Percentiles rank a stretch among this genome's conserved stretches.
Evolutionary conservation across 768 basidiomycete genomes (phyloP).

Genomic region (Rhizopogon vulgaris): DNA sequence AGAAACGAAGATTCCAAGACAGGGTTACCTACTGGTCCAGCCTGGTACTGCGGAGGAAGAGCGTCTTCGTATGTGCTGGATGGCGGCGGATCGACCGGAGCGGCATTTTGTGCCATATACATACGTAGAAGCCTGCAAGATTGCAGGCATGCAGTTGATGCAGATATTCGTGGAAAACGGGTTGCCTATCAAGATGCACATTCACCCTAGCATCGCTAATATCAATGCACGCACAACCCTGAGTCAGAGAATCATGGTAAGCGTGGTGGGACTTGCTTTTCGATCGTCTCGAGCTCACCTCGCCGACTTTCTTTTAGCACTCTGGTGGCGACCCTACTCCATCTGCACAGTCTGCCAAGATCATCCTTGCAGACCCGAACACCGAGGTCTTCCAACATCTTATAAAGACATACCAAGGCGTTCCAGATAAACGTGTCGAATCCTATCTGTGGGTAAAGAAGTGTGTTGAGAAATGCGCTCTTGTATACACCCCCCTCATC

Average conservation of each 20-base stretch:
- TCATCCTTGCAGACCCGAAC: slow-evolving; percentile 76
- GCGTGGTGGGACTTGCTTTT: slow-evolving; percentile 2
- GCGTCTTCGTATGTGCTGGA: slow-evolving; percentile 73
- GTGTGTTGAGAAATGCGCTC: slow-evolving; percentile 62
- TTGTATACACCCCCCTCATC: slow-evolving; percentile 67
- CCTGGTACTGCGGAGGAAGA: slow-evolving; percentile 65
- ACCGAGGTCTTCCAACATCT: slow-evolving; percentile 72
- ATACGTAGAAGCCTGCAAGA: slow-evolving; percentile 80
- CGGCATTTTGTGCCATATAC: slow-evolving; percentile 77
- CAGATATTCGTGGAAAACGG: slow-evolving; percentile 72
- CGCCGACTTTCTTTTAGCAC: slow-evolving; percentile 39
- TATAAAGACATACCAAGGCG: slow-evolving; percentile 64
- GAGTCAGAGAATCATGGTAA: slow-evolving; percentile 65
- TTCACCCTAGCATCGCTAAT: slow-evolving; percentile 77
- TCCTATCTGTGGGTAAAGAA: slow-evolving; percentile 82
- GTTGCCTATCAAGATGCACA: slow-evolving; percentile 66
- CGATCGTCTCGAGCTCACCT: neutral
- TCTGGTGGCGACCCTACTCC: slow-evolving; percentile 76
- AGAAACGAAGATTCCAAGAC: slow-evolving; percentile 71
- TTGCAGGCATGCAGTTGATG: slow-evolving; percentile 64
- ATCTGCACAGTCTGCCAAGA: slow-evolving; percentile 61
- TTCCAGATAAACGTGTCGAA: slow-evolving; percentile 70
- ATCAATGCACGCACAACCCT: slow-evolving; percentile 64
- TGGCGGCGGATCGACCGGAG: slow-evolving; percentile 60
- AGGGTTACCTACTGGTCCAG: slow-evolving; percentile 69